Evolutionary conservation across 2,329 filamentous ascomycete genomes (phyloP), one percentile per base, ranked within the genome.

Genomic region (Paecilomyces fulvus): DNA sequence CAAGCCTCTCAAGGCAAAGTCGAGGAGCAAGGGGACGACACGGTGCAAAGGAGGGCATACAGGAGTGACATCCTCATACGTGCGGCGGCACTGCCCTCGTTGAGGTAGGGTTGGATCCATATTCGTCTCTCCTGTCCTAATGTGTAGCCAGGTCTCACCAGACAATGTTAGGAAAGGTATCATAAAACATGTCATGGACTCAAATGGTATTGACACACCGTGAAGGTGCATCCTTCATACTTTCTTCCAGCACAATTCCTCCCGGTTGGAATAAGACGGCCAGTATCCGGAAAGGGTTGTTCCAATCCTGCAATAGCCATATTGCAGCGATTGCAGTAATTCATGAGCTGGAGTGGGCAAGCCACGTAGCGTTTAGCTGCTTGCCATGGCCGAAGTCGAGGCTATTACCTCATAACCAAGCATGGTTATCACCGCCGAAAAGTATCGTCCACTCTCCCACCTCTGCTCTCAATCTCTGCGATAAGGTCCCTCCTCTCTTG

Each of bases 401-500:
- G 4, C 8, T 43, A 9, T 17, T 43, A 43, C 17, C 37, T 17
- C n/a, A 43, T n/a, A 43, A 43, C 17, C 37, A 17, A 20, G 37
- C 37, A 43, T 9, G n/a, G 48, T 20, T 20, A 65, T 60, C 62
- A 63, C 49, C 67, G 62, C 11, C 70, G 71, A 60, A 73, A 62
- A 3, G 68, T 63, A 33, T 74, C 71, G 30, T 73, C 70, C 28
- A 89, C 81, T 2, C 75, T 73, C 1, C 83, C 83, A 12, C 85
- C 84, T 12, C 77, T 75, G 51, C 76, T 77, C 64, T 88, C 83
- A 46, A 87, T 79, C 58, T 80, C 75, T 25, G 78, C 73, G 54
- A 88, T 76, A 56, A 89, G 71, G 23, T 76, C 72, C 55, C 81
- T 77, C 17, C 86, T 78, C 67, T 83, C 80, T 51, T 78, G 74